Evolutionary conservation across 768 basidiomycete species (phyloP).

Genomic region (Suillus hirtellus): DNA sequence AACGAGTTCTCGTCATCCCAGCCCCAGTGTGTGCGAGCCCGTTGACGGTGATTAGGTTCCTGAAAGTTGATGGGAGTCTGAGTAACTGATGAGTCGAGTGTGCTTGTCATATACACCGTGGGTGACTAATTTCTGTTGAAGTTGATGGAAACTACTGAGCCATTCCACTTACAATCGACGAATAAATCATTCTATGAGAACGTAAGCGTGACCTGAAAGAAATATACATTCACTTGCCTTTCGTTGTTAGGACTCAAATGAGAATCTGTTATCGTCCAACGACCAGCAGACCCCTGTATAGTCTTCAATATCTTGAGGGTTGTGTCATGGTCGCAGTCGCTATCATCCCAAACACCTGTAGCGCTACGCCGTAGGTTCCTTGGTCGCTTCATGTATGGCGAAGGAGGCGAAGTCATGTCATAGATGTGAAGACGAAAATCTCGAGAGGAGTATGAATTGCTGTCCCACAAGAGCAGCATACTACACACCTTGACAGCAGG

Average conservation of each 20-base stretch:
- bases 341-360: slow-evolving; percentile 24
- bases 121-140: slow-evolving; percentile 50
- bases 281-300: slow-evolving; percentile 72
- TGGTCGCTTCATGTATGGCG: slow-evolving; percentile 20
- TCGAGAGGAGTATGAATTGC: slow-evolving; percentile 28
- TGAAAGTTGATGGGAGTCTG: slow-evolving; percentile 66
- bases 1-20: slow-evolving; percentile 49
- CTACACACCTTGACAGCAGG: slow-evolving; percentile 76
- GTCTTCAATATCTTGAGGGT: slow-evolving; percentile 56
- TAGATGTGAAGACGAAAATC: slow-evolving; percentile 92
- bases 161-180: slow-evolving; percentile 66
- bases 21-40: slow-evolving; percentile 32
- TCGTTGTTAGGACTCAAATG: slow-evolving; percentile 89
- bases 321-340: slow-evolving; percentile 45
- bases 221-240: slow-evolving; percentile 47
- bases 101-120: slow-evolving; percentile 74
- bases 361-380: slow-evolving; percentile 18
- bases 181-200: slow-evolving; percentile 79
- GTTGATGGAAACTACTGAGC: slow-evolving; percentile 9
- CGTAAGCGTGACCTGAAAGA: slow-evolving; percentile 9
- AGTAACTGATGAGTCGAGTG: slow-evolving; percentile 56
- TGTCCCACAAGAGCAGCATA: background rate
- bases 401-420: slow-evolving; percentile 60
- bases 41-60: slow-evolving; percentile 43
- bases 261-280: slow-evolving; percentile 96